Percentiles rank a stretch among this genome's conserved stretches.
Evolutionary conservation across 139 green algal species (phyloP).

Genomic region (Asterochloris sp.): DNA sequence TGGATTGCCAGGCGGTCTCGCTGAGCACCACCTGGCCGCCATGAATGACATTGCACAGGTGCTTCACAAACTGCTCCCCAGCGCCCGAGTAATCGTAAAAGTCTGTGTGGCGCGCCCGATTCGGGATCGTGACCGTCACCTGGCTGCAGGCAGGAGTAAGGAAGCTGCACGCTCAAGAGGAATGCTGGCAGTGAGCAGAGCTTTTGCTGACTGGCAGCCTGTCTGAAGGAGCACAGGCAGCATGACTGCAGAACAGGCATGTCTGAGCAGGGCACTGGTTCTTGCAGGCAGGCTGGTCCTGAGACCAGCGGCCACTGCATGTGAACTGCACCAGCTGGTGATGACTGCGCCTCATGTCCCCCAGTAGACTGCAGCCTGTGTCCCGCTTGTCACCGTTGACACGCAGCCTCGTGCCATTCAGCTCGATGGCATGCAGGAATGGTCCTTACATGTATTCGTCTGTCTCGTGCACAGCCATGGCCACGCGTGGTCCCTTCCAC

Average conservation of each 20-base stretch:
- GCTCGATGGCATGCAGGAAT: neutral
- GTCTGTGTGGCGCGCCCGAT: too few relatives aligned
- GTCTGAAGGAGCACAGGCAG: too few relatives aligned
- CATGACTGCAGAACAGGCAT: too few relatives aligned
- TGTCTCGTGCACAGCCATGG: constrained; percentile 64
- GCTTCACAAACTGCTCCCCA: constrained; percentile 39
- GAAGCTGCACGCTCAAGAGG: neutral
- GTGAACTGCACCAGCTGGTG: too few relatives aligned
- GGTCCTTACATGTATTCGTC: constrained; percentile 34
- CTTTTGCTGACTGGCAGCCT: too few relatives aligned
- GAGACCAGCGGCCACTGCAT: too few relatives aligned
- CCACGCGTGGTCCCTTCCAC: constrained; percentile 62
- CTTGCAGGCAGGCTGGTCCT: too few relatives aligned
- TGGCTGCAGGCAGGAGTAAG: too few relatives aligned
- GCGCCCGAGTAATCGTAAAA: constrained; percentile 38
- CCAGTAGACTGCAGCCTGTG: too few relatives aligned
- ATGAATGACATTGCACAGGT: constrained; percentile 38
- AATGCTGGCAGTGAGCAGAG: neutral
- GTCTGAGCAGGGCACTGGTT: too few relatives aligned
- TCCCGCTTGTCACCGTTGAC: neutral
- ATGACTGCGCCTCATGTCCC: too few relatives aligned
- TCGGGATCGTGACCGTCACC: too few relatives aligned
- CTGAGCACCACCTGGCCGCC: constrained; percentile 69
- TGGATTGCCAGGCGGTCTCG: constrained; percentile 62
- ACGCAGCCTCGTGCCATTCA: neutral